phyloP scores from a whole-genome alignment of 768 basidiomycete genomes.

The Tulasnella sp. region DNA sequence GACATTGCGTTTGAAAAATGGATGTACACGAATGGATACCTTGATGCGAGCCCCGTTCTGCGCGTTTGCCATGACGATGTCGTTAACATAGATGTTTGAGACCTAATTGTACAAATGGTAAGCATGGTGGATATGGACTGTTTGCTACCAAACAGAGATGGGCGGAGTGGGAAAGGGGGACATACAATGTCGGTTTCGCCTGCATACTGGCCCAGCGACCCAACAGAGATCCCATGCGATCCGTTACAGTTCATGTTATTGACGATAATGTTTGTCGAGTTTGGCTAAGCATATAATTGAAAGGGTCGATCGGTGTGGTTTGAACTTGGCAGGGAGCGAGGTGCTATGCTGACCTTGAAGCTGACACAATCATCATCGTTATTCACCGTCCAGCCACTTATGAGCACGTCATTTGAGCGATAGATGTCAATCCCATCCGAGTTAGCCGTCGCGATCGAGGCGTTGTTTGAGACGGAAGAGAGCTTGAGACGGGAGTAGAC shows the following conservation, averaged over 20 bases:
- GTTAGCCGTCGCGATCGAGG: neutral
- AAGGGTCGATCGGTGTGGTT: neutral
- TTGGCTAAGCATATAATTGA: conserved; percentile 26
- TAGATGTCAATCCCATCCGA: conserved; percentile 55
- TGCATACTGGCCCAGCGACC: conserved; percentile 45
- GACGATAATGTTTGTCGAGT: conserved; percentile 48
- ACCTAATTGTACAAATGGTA: conserved; percentile 25
- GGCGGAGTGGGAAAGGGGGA: neutral
- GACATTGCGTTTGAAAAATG: no score
- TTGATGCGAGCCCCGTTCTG: conserved; percentile 62
- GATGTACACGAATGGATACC: neutral
- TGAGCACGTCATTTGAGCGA: conserved; percentile 32
- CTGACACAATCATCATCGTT: conserved; percentile 45
- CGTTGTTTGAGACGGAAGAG: conserved; percentile 14
- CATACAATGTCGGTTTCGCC: conserved; percentile 19
- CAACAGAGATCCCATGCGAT: conserved; percentile 49
- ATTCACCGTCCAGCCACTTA: conserved; percentile 32
- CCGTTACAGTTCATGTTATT: conserved; percentile 49
- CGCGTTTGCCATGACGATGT: conserved; percentile 50
- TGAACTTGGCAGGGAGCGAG: no score
- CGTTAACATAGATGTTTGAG: conserved; percentile 47
- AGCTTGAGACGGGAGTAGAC: conserved; percentile 33
- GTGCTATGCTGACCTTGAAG: conserved; percentile 30
- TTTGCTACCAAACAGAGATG: conserved; percentile 26
- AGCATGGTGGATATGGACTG: no score